Evolutionary conservation across 1,284 basidiomycete species (phyloP).

Genomic region (Pyrrhoderma noxium): DNA sequence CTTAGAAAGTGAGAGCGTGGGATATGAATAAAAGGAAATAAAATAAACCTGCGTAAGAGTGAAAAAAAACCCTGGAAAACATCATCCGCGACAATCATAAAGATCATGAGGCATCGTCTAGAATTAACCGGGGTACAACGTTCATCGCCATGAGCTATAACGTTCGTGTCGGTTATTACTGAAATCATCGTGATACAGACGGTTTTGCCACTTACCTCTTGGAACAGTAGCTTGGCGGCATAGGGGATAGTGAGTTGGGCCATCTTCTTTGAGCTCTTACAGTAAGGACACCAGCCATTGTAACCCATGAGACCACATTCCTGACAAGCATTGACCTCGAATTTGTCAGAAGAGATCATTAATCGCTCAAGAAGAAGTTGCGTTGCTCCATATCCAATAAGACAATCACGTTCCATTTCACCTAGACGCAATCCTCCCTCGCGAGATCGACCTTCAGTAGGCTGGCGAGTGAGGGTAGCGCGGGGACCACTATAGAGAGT

Average conservation of each 20-base stretch:
- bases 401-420: constrained; percentile 98
- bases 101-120: constrained; percentile 63
- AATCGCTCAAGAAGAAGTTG: constrained; percentile 93
- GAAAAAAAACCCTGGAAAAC: neutral
- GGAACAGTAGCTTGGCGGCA: constrained; percentile 94
- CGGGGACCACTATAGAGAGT: constrained; percentile 70
- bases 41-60: neutral
- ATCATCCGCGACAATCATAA: neutral
- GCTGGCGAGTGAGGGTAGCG: constrained; percentile 94
- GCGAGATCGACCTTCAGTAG: constrained; percentile 95
- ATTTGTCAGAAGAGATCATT: constrained; percentile 98
- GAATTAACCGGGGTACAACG: constrained; percentile 76
- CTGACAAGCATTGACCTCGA: constrained; percentile 95
- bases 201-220: constrained; percentile 61
- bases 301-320: constrained; percentile 95
- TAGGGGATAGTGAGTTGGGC: constrained; percentile 97
- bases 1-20: too few species aligned
- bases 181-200: constrained; percentile 6
- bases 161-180: neutral
- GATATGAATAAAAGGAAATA: neutral
- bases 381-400: constrained; percentile 94
- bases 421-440: constrained; percentile 96
- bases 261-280: constrained; percentile 95
- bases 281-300: constrained; percentile 92
- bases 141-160: constrained; percentile 90